Percentiles rank a stretch among this genome's conserved stretches.
Conservation (phyloP, 225 moss, liverwort and hornwort genomes). For the Sphagnum contortum region DNA sequence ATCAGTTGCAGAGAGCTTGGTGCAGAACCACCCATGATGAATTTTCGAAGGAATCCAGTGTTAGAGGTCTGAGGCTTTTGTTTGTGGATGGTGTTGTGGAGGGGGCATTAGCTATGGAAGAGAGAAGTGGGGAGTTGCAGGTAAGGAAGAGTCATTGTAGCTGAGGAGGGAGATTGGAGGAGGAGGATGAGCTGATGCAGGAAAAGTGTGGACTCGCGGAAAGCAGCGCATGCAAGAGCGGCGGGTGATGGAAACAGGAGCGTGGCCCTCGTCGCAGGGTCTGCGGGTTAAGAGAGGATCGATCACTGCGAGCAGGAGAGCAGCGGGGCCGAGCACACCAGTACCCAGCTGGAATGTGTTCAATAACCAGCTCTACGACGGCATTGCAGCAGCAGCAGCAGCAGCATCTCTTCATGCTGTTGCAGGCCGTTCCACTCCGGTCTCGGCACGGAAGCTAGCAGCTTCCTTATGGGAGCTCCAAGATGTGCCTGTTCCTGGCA, state of each 20-base stretch:
- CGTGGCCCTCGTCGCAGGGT: constrained; percentile 52
- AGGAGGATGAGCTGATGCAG: too few relatives aligned
- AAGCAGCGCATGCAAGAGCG: not conserved
- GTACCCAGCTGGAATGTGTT: constrained; percentile 96
- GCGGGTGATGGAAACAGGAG: constrained; percentile 32
- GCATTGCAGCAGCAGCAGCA: constrained; percentile 91
- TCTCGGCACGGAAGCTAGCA: constrained; percentile 91
- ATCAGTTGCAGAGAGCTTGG: too few relatives aligned
- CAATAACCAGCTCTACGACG: constrained; percentile 87
- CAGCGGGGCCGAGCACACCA: constrained; percentile 65
- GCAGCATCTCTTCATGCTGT: constrained; percentile 35
- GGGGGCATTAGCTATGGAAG: too few relatives aligned
- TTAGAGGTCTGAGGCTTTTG: too few relatives aligned
- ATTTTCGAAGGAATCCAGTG: too few relatives aligned
- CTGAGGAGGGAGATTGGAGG: too few relatives aligned
- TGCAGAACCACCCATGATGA: too few relatives aligned
- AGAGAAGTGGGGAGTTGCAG: too few relatives aligned
- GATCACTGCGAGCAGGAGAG: constrained; percentile 53
- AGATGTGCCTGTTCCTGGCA: constrained; percentile 39
- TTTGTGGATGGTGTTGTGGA: too few relatives aligned
- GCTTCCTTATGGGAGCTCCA: constrained; percentile 95
- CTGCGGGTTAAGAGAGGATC: constrained; percentile 73
- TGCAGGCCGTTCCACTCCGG: constrained; percentile 48
- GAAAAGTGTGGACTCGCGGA: too few relatives aligned
- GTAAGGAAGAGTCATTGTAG: too few relatives aligned